Evolutionary conservation across 805 yeast species (phyloP).

Genomic region (Saccharomycodes ludwigii): DNA sequence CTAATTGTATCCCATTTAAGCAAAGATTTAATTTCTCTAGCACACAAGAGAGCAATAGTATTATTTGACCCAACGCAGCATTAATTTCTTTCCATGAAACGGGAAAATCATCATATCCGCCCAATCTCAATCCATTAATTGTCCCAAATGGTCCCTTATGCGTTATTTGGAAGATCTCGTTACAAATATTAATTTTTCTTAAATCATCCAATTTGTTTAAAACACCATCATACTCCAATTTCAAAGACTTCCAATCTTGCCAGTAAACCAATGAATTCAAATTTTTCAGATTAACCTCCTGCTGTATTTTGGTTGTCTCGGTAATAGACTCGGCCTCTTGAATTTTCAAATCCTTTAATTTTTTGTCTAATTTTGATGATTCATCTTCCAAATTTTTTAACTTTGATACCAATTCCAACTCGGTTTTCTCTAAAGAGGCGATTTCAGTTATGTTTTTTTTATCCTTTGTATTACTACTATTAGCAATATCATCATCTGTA

Average conservation of each 20-base stretch:
- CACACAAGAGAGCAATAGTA: constrained; percentile 56
- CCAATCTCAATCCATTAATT: constrained; percentile 77
- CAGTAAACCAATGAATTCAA: constrained; percentile 37
- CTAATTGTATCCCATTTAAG: constrained; percentile 46
- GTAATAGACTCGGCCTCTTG: constrained; percentile 33
- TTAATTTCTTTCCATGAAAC: constrained; percentile 88
- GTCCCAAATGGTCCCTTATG: constrained; percentile 79
- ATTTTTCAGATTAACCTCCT: constrained; percentile 42
- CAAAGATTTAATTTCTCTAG: constrained; percentile 42
- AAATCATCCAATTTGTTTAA: constrained; percentile 56
- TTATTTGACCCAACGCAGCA: constrained; percentile 81
- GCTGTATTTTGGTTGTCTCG: constrained; percentile 32
- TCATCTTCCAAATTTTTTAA: constrained; percentile 22
- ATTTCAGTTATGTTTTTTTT: constrained; percentile 35
- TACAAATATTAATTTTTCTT: constrained; percentile 69
- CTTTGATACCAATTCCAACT: constrained; percentile 11
- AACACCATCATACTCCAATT: constrained; percentile 50
- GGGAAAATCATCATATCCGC: constrained; percentile 42
- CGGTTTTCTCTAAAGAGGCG: constrained; percentile 30
- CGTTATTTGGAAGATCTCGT: constrained; percentile 72
- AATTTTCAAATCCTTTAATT: constrained; percentile 32
- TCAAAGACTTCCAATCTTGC: constrained; percentile 48
- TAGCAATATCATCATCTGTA: constrained; percentile 11
- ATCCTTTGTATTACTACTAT: constrained; percentile 26
- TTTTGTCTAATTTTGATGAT: constrained; percentile 31